A percentile compares a stretch with the other conserved stretches of the same genome.
These are phyloP conservation scores for Dipodascus albidus DNA, from an alignment of 805 yeast species.

Conservation along the genomic window DNA sequence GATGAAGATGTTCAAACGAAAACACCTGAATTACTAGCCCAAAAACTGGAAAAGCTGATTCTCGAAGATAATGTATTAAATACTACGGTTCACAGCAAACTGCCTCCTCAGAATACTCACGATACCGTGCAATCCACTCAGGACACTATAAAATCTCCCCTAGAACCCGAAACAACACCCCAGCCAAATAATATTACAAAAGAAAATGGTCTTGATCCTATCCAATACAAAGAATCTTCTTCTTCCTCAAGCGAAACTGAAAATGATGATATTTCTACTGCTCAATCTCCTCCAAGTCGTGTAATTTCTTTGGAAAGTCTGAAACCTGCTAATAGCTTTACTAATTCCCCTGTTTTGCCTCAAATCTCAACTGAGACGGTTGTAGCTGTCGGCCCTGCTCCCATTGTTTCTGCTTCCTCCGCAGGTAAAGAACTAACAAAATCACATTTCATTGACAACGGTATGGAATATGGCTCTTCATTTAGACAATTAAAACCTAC, in stretches of 20 bases:
- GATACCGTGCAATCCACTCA: no score
- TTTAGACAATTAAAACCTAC: background rate
- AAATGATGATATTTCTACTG: background rate
- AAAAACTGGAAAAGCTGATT: no score
- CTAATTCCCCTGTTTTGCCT: constrained; percentile 14
- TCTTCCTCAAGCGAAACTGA: background rate
- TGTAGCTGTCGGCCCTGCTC: constrained; percentile 9
- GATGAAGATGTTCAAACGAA: background rate
- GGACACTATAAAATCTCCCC: no score
- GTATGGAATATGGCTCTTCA: background rate
- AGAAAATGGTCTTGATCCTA: no score
- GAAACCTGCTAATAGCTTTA: background rate
- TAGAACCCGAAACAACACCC: no score
- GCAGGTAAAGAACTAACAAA: background rate
- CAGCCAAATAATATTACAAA: no score
- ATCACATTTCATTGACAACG: background rate
- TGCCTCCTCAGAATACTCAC: no score
- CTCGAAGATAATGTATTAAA: no score
- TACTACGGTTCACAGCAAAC: no score
- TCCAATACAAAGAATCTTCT: no score
- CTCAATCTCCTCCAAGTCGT: background rate
- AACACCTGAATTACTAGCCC: no score
- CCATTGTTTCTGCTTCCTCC: background rate
- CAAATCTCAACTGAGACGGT: constrained; percentile 15
- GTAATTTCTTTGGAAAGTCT: background rate